A percentile compares a stretch with the other conserved stretches of the same genome.
phyloP scores from a whole-genome alignment of 257 asterid genomes.

The Solanum piurae region DNA sequence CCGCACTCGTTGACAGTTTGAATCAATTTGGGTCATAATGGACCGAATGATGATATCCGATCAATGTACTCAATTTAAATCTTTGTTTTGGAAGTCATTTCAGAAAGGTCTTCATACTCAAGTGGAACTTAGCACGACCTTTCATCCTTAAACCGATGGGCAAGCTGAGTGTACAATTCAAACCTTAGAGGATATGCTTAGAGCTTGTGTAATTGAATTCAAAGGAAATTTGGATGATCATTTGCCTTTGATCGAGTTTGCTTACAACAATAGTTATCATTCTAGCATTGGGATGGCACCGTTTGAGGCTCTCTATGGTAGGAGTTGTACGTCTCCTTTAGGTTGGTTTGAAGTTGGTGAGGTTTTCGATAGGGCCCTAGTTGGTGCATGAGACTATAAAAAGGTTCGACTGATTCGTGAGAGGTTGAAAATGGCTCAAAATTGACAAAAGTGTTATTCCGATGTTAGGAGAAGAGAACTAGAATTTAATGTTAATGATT shows the following conservation, averaged over 20 bases:
- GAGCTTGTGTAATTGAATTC: neutral
- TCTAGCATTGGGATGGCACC: neutral
- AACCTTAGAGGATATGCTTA: neutral
- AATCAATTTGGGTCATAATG: no score
- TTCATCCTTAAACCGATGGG: neutral
- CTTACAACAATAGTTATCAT: no score
- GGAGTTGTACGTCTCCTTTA: neutral
- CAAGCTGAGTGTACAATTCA: neutral
- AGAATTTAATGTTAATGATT: neutral
- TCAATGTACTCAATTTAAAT: no score
- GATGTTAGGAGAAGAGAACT: neutral
- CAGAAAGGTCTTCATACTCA: neutral
- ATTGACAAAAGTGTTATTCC: no score
- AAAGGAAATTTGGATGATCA: neutral
- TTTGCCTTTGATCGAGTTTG: neutral
- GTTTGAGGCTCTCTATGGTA: neutral
- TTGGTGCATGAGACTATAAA: neutral
- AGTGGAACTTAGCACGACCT: neutral
- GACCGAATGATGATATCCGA: neutral
- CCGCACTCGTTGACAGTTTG: no score
- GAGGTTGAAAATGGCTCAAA: neutral
- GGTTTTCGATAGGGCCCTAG: neutral
- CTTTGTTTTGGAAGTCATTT: neutral
- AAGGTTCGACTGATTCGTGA: neutral
- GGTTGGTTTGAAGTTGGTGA: neutral